phyloP scores from a whole-genome alignment of 176 grass and related monocot species.

The Musa schizocarpa region DNA sequence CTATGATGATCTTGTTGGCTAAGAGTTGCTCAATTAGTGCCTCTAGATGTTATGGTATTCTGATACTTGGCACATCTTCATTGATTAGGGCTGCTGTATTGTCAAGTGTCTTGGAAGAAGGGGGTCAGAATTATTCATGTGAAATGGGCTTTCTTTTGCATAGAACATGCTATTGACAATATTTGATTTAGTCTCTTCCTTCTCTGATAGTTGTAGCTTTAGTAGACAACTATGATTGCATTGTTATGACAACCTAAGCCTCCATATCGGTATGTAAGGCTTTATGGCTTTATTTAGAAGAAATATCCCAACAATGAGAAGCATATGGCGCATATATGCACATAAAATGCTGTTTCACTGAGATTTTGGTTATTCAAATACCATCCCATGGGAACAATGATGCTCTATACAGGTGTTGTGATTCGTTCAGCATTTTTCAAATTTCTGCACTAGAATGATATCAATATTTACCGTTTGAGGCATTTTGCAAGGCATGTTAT shows the following conservation, averaged over 20 bases:
- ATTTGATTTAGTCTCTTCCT: background rate
- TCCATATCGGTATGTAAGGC: no score
- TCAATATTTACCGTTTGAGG: background rate
- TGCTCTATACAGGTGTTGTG: no score
- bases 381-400: no score
- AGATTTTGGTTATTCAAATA: no score
- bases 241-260: no score
- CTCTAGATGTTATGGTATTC: background rate
- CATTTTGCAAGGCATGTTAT: background rate
- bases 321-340: no score
- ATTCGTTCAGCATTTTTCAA: background rate
- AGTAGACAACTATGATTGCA: no score
- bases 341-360: no score
- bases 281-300: no score
- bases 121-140: background rate
- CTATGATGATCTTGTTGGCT: background rate
- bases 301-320: no score
- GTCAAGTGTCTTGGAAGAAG: background rate
- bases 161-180: background rate
- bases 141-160: background rate
- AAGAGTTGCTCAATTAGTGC: background rate
- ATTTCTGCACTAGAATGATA: background rate
- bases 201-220: no score
- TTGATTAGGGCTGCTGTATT: background rate
- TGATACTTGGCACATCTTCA: background rate